These are phyloP conservation scores for Pseudofabraea citricarpa DNA, from an alignment of 2,329 filamentous ascomycete genomes.

Conservation along the genomic window DNA sequence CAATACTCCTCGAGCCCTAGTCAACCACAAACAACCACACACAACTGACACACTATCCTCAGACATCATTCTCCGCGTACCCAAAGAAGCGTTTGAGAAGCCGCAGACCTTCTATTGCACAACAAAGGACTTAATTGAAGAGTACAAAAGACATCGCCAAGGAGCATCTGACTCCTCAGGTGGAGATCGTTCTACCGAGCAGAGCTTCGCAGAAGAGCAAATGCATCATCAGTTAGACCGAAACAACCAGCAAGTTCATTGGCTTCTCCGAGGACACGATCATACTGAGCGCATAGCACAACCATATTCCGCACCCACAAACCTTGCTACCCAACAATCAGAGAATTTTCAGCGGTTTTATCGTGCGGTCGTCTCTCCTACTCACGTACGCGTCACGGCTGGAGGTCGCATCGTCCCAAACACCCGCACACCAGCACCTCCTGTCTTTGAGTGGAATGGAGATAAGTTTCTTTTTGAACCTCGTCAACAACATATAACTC, in stretches of 20 bases:
- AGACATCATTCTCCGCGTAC: constrained; percentile 20
- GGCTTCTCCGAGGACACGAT: constrained; percentile 24
- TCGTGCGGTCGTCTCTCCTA: constrained; percentile 63
- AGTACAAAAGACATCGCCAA: not conserved
- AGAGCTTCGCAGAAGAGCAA: constrained; percentile 9
- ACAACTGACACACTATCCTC: not conserved
- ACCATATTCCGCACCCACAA: constrained; percentile 49
- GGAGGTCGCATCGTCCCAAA: constrained; percentile 65
- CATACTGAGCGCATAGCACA: constrained; percentile 25
- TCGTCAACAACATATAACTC: constrained; percentile 4
- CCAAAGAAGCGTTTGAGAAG: constrained; percentile 17
- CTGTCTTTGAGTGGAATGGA: constrained; percentile 21
- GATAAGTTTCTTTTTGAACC: constrained; percentile 21
- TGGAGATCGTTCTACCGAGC: constrained; percentile 12
- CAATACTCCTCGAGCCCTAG: not conserved
- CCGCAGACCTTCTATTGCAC: constrained; percentile 16
- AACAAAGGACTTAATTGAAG: constrained; percentile 13
- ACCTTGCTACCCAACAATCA: constrained; percentile 48
- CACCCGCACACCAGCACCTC: constrained; percentile 36
- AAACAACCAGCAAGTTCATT: constrained; percentile 14
- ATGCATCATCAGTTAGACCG: constrained; percentile 6
- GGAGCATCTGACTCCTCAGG: not conserved
- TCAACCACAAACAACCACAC: not conserved
- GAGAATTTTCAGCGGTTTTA: constrained; percentile 66
- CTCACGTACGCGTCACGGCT: constrained; percentile 62